A percentile compares a stretch with the other conserved stretches of the same genome.
Evolutionary conservation across 345 rosid species (phyloP).

Genomic region (Euphorbia tirucalli): DNA sequence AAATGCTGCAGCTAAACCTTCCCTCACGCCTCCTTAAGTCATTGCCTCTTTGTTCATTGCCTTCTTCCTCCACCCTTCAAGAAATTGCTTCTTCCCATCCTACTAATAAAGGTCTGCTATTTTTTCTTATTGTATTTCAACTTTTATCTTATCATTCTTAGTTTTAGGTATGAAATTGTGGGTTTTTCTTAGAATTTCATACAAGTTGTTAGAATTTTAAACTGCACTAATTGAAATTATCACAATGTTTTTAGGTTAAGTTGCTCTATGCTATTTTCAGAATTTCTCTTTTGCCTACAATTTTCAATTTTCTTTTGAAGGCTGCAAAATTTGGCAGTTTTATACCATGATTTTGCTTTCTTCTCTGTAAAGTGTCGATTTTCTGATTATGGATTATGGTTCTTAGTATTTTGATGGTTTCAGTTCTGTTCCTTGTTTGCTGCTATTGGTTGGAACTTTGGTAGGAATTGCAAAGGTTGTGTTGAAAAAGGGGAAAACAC

Average conservation of each 20-base stretch:
- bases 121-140: too few species aligned
- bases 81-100: slow-evolving; percentile 7
- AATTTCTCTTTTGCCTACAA: too few species aligned
- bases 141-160: background rate
- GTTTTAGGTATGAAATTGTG: background rate
- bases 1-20: slow-evolving; percentile 32
- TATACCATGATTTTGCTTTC: too few species aligned
- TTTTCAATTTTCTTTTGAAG: too few species aligned
- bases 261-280: too few species aligned
- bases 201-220: background rate
- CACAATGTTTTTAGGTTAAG: background rate
- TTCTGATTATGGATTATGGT: too few species aligned
- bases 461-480: slow-evolving; percentile 81
- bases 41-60: slow-evolving; percentile 34
- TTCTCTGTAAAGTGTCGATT: too few species aligned
- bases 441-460: too few species aligned
- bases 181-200: background rate
- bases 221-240: background rate
- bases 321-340: background rate
- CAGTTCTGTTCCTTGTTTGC: too few species aligned
- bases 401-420: slow-evolving; percentile 1
- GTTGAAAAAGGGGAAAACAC: slow-evolving; percentile 84
- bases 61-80: slow-evolving; percentile 31
- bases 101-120: slow-evolving; percentile 11
- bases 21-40: slow-evolving; percentile 45